A percentile compares a stretch with the other conserved stretches of the same genome.
These are phyloP conservation scores for Anisodus acutangulus DNA, from an alignment of 257 asterid genomes.

Conservation along the genomic window DNA sequence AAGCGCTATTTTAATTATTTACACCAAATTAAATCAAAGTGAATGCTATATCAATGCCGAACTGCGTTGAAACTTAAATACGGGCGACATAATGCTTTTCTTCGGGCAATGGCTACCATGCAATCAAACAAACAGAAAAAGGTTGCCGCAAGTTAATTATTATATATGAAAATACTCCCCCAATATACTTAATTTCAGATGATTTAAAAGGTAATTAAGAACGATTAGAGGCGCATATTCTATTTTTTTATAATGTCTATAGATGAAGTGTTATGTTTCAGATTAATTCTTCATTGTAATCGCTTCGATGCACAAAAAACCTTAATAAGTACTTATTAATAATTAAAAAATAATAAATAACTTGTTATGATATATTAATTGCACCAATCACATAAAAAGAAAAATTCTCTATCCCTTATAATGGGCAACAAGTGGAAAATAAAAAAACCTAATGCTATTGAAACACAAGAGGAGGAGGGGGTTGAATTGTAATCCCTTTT, in stretches of 20 bases:
- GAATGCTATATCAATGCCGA: not conserved
- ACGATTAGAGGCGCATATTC: too few species aligned
- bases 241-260: too few species aligned
- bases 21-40: not conserved
- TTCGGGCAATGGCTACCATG: too few species aligned
- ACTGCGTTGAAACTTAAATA: not conserved
- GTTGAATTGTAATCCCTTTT: too few species aligned
- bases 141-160: not conserved
- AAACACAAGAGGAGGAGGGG: too few species aligned
- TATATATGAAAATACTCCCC: not conserved
- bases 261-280: too few species aligned
- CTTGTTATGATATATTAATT: not conserved
- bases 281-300: too few species aligned
- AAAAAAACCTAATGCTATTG: not conserved
- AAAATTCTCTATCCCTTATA: not conserved
- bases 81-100: not conserved
- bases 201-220: not conserved
- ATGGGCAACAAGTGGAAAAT: not conserved
- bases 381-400: not conserved
- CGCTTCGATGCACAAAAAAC: too few species aligned
- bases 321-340: too few species aligned
- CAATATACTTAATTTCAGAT: not conserved
- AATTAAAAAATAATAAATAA: too few species aligned
- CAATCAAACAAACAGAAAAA: conserved; percentile 6
- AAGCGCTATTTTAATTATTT: not conserved